Percentiles rank a stretch among this genome's conserved stretches.
phyloP scores from a whole-genome alignment of 2,329 filamentous ascomycete species.

The Pseudocercospora fijiensis region DNA sequence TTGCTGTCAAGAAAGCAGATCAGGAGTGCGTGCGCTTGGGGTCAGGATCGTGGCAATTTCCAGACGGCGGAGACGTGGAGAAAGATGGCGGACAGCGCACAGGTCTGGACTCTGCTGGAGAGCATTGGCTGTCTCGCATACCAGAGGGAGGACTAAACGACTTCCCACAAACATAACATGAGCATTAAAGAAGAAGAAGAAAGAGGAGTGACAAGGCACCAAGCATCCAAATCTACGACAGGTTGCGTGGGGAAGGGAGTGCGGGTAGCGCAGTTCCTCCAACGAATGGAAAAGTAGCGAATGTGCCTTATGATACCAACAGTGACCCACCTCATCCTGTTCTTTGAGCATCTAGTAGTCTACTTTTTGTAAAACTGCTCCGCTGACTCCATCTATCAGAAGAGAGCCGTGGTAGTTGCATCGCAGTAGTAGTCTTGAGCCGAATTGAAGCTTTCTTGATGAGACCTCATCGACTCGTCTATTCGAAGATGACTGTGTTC shows the following conservation, averaged over 20 bases:
- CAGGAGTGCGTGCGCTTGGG: conserved; percentile 37
- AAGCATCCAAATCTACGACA: background rate
- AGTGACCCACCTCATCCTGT: background rate
- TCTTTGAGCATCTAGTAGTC: background rate
- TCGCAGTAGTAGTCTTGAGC: background rate
- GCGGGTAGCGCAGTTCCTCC: background rate
- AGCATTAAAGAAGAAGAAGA: background rate
- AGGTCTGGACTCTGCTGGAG: conserved; percentile 44
- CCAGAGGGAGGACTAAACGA: conserved; percentile 22
- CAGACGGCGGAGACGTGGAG: conserved; percentile 32
- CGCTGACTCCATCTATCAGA: background rate
- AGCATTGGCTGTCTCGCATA: conserved; percentile 42
- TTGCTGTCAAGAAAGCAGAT: conserved; percentile 39
- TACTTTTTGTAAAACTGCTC: too few relatives aligned
- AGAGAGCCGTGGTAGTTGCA: background rate
- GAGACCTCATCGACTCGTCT: background rate
- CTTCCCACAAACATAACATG: background rate
- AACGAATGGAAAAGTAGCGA: background rate
- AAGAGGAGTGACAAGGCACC: background rate
- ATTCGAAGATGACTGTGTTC: too few relatives aligned
- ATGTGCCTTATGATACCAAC: background rate
- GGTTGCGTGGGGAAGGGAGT: background rate
- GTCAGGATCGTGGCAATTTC: conserved; percentile 37
- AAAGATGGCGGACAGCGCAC: conserved; percentile 39
- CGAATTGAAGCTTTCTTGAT: too few relatives aligned